These are phyloP conservation scores for Fusarium sp. DNA, from an alignment of 2,329 filamentous ascomycete species.

Conservation along the genomic window DNA sequence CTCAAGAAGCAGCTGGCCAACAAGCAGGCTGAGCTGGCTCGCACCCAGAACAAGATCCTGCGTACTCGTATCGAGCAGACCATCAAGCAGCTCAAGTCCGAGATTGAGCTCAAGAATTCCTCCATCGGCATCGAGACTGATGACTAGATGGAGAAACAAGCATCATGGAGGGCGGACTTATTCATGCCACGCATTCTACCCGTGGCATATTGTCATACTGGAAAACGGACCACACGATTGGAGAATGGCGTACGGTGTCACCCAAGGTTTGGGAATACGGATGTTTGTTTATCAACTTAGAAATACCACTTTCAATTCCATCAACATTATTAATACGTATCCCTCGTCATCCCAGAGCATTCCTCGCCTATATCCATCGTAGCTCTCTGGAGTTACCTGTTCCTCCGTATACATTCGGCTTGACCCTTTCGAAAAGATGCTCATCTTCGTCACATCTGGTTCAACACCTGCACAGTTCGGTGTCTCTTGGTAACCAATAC, in stretches of 20 bases:
- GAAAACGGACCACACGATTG: conserved; percentile 5
- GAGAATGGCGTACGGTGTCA: conserved; percentile 35
- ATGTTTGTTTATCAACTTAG: conserved; percentile 24
- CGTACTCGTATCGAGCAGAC: conserved; percentile 62
- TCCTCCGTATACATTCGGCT: neutral
- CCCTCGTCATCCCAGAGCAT: neutral
- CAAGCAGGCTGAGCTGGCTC: conserved; percentile 59
- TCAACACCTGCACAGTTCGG: conserved; percentile 37
- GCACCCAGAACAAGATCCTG: conserved; percentile 61
- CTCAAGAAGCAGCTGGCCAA: conserved; percentile 64
- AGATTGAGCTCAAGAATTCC: conserved; percentile 60
- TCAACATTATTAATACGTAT: conserved; percentile 18
- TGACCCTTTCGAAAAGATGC: neutral
- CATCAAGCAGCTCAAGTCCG: conserved; percentile 61
- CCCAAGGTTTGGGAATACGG: conserved; percentile 16
- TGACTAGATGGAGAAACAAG: conserved; percentile 39
- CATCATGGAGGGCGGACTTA: neutral
- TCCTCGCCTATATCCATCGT: neutral
- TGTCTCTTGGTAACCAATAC: conserved; percentile 45
- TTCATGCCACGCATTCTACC: neutral
- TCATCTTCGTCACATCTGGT: neutral
- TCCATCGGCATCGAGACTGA: conserved; percentile 58
- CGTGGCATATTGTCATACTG: neutral
- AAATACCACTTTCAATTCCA: conserved; percentile 33
- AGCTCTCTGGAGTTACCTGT: neutral